Conservation (phyloP, 306 rosid genomes). For the Psophocarpus tetragonolobus region DNA sequence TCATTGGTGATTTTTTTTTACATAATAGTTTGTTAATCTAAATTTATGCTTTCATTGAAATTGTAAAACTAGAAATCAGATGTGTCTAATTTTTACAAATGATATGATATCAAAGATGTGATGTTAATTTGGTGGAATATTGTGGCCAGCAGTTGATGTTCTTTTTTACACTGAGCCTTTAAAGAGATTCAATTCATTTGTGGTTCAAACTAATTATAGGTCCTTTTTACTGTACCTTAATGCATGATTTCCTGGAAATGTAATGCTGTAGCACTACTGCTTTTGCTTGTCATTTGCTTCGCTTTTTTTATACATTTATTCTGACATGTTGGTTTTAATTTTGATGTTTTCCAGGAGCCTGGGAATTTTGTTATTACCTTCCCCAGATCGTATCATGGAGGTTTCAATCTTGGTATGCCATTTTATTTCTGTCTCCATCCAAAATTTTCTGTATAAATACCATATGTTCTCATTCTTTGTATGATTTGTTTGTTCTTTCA, state of each 20-base stretch:
- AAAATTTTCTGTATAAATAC: conserved; percentile 26
- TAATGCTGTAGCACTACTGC: neutral
- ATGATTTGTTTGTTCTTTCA: conserved; percentile 43
- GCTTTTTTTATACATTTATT: conserved; percentile 22
- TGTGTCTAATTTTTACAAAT: conserved; percentile 10
- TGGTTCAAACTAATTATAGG: neutral
- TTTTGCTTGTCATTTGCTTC: conserved; percentile 28
- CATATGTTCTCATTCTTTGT: conserved; percentile 13
- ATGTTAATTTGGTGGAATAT: neutral
- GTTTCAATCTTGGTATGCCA: conserved; percentile 87
- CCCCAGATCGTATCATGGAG: conserved; percentile 96
- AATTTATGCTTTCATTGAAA: conserved; percentile 25
- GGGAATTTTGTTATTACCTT: conserved; percentile 98
- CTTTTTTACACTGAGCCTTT: conserved; percentile 8
- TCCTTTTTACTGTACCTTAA: conserved; percentile 14
- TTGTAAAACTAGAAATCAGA: neutral
- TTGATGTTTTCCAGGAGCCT: conserved; percentile 71
- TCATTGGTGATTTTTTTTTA: conserved; percentile 1
- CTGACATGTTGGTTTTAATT: conserved; percentile 26
- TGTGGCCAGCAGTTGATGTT: conserved; percentile 14
- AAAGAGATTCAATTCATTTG: conserved; percentile 23
- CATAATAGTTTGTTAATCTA: neutral
- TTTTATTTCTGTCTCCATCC: conserved; percentile 31
- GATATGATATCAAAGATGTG: neutral
- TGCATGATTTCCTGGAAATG: conserved; percentile 30